A percentile compares a stretch with the other conserved stretches of the same genome.
Conservation (phyloP, 495 filamentous ascomycete species). For the Trichoderma asperelloides region DNA sequence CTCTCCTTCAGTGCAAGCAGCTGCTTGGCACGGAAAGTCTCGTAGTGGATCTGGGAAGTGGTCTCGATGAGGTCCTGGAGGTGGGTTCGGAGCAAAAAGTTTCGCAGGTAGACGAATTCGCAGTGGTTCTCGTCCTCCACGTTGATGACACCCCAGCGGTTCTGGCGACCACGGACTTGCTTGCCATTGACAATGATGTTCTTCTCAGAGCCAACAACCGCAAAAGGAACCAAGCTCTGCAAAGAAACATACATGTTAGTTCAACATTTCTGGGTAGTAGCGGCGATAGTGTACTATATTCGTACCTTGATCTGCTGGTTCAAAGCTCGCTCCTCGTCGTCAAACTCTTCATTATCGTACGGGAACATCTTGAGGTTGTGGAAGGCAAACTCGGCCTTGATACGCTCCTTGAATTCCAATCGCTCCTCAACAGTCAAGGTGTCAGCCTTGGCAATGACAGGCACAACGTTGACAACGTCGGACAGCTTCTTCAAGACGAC, state of each 20-base stretch:
- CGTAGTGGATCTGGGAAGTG: constrained; percentile 99
- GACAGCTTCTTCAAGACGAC: constrained; percentile 98
- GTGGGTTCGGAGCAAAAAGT: constrained; percentile 96
- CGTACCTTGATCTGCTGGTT: constrained; percentile 92
- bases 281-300: constrained; percentile 2
- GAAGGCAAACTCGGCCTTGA: constrained; percentile 99
- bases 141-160: constrained; percentile 99
- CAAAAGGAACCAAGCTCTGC: constrained; percentile 91
- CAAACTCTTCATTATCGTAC: constrained; percentile 98
- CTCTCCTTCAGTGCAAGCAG: constrained; percentile 95
- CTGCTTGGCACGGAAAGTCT: constrained; percentile 99
- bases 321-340: constrained; percentile 88
- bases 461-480: constrained; percentile 97
- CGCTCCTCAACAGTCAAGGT: constrained; percentile 94
- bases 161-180: constrained; percentile 95
- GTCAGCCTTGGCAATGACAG: constrained; percentile 97
- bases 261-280: not conserved
- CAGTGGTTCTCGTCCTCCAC: constrained; percentile 99
- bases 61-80: constrained; percentile 97
- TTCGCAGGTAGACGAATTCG: constrained; percentile 95
- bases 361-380: constrained; percentile 99
- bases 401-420: constrained; percentile 92
- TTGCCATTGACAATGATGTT: constrained; percentile 95
- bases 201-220: constrained; percentile 96
- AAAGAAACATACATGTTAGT: not conserved